phyloP scores from a whole-genome alignment of 345 rosid genomes.

The Sonneratia alba region DNA sequence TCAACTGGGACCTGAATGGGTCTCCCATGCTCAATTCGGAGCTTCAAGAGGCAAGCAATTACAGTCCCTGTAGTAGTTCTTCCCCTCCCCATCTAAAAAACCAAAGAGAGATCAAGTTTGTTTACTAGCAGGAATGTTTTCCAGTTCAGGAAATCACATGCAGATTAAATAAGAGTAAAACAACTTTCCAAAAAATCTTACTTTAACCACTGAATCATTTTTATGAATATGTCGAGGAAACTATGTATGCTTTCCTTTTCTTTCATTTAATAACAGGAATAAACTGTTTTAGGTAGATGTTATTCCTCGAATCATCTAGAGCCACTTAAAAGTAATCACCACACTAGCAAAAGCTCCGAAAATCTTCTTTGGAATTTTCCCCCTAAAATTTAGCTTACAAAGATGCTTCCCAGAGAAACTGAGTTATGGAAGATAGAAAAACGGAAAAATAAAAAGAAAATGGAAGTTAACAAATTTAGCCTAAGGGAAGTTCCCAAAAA shows the following conservation, averaged over 20 bases:
- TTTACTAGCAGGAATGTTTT: background rate
- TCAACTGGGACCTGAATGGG: constrained; percentile 60
- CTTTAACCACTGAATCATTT: background rate
- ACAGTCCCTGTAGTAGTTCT: constrained; percentile 98
- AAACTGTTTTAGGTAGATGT: background rate
- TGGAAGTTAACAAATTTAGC: too few relatives aligned
- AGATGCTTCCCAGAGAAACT: too few relatives aligned
- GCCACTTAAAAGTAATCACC: background rate
- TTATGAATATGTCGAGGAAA: too few relatives aligned
- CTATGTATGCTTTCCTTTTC: background rate
- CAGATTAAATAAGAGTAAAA: background rate
- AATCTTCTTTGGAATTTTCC: background rate
- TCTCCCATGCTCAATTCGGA: constrained; percentile 74
- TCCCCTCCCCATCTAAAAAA: constrained; percentile 90
- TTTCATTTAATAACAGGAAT: background rate
- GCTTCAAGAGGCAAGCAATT: constrained; percentile 92
- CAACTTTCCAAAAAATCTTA: background rate
- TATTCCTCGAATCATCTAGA: background rate
- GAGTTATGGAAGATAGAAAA: too few relatives aligned
- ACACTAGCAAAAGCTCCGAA: background rate
- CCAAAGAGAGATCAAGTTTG: background rate
- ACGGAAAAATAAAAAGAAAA: too few relatives aligned
- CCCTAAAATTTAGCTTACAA: too few relatives aligned
- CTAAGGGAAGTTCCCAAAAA: background rate
- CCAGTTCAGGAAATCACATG: background rate